phyloP scores from a whole-genome alignment of 805 yeast genomes.

The Zygoascus flipseniorum region DNA sequence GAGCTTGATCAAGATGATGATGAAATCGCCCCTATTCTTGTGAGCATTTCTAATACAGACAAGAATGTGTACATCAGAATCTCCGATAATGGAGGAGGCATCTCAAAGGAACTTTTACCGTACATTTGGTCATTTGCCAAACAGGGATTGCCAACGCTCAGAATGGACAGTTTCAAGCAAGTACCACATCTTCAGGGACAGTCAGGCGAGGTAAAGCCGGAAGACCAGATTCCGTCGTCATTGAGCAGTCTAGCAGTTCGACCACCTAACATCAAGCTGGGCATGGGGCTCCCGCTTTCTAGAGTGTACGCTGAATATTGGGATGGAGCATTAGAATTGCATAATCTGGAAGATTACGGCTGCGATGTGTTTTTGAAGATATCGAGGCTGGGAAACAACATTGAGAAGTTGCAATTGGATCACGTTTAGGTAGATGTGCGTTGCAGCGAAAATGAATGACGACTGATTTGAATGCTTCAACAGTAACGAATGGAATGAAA shows the following conservation, averaged over 20 bases:
- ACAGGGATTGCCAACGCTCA: constrained; percentile 20
- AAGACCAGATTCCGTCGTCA: constrained; percentile 34
- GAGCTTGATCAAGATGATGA: background rate
- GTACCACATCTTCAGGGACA: constrained; percentile 27
- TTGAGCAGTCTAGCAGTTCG: constrained; percentile 59
- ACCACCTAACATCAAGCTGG: constrained; percentile 66
- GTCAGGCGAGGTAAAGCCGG: constrained; percentile 20
- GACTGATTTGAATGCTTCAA: too few relatives aligned
- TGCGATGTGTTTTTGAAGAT: constrained; percentile 77
- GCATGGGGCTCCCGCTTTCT: constrained; percentile 88
- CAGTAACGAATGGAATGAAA: too few relatives aligned
- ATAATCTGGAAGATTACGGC: constrained; percentile 84
- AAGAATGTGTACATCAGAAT: constrained; percentile 67
- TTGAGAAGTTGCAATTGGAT: constrained; percentile 58
- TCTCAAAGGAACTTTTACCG: constrained; percentile 47
- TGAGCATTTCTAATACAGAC: constrained; percentile 59
- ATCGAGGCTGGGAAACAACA: constrained; percentile 65
- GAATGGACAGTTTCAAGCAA: constrained; percentile 23
- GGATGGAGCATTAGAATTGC: constrained; percentile 84
- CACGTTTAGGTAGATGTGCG: constrained; percentile 40
- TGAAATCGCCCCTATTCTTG: constrained; percentile 50
- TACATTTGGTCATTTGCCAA: constrained; percentile 80
- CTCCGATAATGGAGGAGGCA: constrained; percentile 88
- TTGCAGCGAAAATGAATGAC: background rate
- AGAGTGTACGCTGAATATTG: constrained; percentile 91